These are phyloP conservation scores for Aristolochia fimbriata DNA, from an alignment of 164 flowering plant species.

Conservation along the genomic window DNA sequence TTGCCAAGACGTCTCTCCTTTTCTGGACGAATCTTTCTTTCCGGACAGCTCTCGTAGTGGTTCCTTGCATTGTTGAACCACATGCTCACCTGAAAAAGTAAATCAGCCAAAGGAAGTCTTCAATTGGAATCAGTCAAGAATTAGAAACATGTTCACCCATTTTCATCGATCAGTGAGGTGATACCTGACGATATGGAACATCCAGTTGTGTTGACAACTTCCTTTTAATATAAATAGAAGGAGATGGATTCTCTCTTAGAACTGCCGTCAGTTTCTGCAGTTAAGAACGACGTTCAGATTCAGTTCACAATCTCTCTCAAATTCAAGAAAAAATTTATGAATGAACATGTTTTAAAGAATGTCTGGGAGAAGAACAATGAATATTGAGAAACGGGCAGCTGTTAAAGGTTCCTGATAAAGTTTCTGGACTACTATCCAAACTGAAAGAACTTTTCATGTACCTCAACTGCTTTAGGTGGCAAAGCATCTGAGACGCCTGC, in stretches of 20 bases:
- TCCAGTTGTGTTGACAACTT: constrained; percentile 6
- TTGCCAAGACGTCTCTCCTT: constrained; percentile 3
- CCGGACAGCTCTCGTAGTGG: constrained; percentile 24
- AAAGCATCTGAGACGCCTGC: too few relatives aligned
- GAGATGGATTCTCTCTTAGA: constrained; percentile 4
- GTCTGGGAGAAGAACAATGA: too few relatives aligned
- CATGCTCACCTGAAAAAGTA: constrained; percentile 17
- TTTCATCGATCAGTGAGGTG: neutral
- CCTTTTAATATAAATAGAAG: constrained; percentile 5
- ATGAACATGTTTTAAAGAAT: too few relatives aligned
- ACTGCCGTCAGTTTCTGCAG: constrained; percentile 10
- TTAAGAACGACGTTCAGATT: neutral
- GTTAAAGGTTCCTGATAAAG: too few relatives aligned
- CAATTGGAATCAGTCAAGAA: neutral
- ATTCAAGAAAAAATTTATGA: too few relatives aligned
- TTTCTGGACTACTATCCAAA: too few relatives aligned
- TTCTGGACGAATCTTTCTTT: constrained; percentile 12
- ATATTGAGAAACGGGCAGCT: too few relatives aligned
- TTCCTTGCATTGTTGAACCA: constrained; percentile 38
- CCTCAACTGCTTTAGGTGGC: too few relatives aligned
- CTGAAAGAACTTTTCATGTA: too few relatives aligned
- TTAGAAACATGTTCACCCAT: neutral
- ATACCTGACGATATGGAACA: constrained; percentile 13
- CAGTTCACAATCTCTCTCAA: too few relatives aligned
- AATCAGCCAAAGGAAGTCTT: neutral